phyloP scores from a whole-genome alignment of 169 alveolate genomes.

The Perkinsus chesapeaki region DNA sequence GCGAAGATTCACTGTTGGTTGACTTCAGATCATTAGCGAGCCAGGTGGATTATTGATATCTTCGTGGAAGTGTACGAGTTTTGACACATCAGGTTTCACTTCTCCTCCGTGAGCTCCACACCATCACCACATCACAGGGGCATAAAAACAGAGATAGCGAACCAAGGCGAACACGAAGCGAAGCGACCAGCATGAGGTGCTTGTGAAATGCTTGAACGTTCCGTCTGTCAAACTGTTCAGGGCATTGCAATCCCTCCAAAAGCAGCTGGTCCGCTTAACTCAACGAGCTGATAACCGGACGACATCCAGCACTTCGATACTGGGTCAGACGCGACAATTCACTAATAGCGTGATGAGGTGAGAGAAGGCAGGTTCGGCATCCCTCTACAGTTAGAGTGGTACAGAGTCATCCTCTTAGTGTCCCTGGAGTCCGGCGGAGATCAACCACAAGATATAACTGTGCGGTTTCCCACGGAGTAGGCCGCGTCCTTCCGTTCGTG shows the following conservation, averaged over 20 bases:
- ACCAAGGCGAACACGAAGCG: not conserved
- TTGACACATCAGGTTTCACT: not conserved
- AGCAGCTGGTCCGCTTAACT: not conserved
- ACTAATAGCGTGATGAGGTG: not conserved
- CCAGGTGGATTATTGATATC: too few species aligned
- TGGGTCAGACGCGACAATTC: not conserved
- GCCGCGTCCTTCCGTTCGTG: not conserved
- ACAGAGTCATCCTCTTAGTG: not conserved
- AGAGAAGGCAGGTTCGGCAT: not conserved
- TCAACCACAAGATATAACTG: not conserved
- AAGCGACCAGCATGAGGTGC: not conserved
- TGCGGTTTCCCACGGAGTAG: not conserved
- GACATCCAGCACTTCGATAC: not conserved
- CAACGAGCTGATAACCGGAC: not conserved
- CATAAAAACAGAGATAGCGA: not conserved
- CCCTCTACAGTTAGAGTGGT: not conserved
- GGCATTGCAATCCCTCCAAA: not conserved
- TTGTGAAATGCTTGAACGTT: not conserved
- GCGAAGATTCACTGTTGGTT: not conserved
- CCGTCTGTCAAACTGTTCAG: not conserved
- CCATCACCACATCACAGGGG: not conserved
- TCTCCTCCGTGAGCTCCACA: not conserved
- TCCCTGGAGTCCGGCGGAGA: not conserved
- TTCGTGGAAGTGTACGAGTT: not conserved
- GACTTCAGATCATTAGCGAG: not conserved